Evolutionary conservation across 176 grass and related monocot genomes (phyloP).

Genomic region (Eremochloa ophiuroides): DNA sequence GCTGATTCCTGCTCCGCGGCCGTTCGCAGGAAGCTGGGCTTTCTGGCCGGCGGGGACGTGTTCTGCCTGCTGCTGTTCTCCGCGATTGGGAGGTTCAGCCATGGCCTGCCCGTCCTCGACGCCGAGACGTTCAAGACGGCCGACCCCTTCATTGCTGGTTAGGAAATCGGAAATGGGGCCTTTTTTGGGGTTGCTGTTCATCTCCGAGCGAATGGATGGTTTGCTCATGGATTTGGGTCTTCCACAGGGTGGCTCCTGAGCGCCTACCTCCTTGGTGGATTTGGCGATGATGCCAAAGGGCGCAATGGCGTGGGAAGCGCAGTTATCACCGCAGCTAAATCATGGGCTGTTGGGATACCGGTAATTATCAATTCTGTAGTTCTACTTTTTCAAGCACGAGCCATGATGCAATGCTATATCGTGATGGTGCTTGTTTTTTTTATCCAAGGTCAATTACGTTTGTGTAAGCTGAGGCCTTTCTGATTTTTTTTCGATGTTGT

Average conservation of each 20-base stretch:
- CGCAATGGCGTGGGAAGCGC: slow-evolving; percentile 60
- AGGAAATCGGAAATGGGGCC: neutral
- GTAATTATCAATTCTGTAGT: slow-evolving; percentile 36
- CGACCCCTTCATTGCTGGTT: slow-evolving; percentile 88
- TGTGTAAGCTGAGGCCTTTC: neutral
- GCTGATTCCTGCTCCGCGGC: slow-evolving; percentile 4
- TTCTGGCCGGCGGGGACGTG: slow-evolving; percentile 71
- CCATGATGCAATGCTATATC: neutral
- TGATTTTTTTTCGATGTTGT: neutral
- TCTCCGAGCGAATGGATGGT: neutral
- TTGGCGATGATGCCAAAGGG: slow-evolving; percentile 85
- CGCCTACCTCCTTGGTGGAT: slow-evolving; percentile 80
- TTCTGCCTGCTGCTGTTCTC: slow-evolving; percentile 86
- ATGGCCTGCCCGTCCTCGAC: slow-evolving; percentile 68
- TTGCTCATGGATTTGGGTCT: neutral
- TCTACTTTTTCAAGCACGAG: neutral
- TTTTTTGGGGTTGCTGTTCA: neutral
- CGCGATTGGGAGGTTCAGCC: slow-evolving; percentile 83
- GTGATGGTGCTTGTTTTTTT: neutral
- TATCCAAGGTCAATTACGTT: neutral
- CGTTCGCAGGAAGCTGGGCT: slow-evolving; percentile 59
- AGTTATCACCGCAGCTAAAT: slow-evolving; percentile 53
- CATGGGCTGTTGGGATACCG: slow-evolving; percentile 80
- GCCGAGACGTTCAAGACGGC: slow-evolving; percentile 72
- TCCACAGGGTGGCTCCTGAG: slow-evolving; percentile 81